Conservation (phyloP, 441 rosid species). For the Mallotus repandus region DNA sequence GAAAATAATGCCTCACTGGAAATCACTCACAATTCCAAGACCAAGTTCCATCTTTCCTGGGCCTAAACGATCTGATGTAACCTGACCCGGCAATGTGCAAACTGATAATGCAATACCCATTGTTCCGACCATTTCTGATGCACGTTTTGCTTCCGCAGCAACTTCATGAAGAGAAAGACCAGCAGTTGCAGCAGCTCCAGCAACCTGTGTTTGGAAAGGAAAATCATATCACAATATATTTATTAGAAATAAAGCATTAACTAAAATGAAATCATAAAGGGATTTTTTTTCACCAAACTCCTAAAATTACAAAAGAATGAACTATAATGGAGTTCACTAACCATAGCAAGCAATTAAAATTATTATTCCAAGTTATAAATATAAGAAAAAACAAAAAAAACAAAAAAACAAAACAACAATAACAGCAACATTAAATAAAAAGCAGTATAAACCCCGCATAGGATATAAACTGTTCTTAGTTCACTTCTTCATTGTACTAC, state of each 20-base stretch:
- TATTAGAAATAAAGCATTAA: conserved; percentile 7
- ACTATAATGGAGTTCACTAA: neutral
- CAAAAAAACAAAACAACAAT: no score
- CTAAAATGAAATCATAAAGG: conserved; percentile 4
- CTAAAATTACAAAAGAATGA: neutral
- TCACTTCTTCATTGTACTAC: neutral
- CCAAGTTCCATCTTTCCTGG: conserved; percentile 98
- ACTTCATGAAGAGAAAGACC: conserved; percentile 81
- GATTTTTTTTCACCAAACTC: neutral
- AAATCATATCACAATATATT: conserved; percentile 12
- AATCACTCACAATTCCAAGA: conserved; percentile 86
- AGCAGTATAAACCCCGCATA: no score
- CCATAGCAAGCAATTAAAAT: conserved; percentile 1
- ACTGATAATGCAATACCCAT: conserved; percentile 98
- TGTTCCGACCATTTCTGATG: conserved; percentile 89
- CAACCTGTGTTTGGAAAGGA: conserved; percentile 55
- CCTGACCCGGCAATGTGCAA: conserved; percentile 92
- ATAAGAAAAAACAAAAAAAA: no score
- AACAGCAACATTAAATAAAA: no score
- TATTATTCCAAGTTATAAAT: neutral
- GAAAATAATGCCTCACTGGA: conserved; percentile 14
- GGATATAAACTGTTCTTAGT: neutral
- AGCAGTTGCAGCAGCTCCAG: conserved; percentile 96
- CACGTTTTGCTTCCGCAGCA: conserved; percentile 80
- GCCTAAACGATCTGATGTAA: conserved; percentile 89